Percentiles rank a stretch among this genome's conserved stretches.
Evolutionary conservation across 768 basidiomycete genomes (phyloP).

Genomic region (Calocera cornea): DNA sequence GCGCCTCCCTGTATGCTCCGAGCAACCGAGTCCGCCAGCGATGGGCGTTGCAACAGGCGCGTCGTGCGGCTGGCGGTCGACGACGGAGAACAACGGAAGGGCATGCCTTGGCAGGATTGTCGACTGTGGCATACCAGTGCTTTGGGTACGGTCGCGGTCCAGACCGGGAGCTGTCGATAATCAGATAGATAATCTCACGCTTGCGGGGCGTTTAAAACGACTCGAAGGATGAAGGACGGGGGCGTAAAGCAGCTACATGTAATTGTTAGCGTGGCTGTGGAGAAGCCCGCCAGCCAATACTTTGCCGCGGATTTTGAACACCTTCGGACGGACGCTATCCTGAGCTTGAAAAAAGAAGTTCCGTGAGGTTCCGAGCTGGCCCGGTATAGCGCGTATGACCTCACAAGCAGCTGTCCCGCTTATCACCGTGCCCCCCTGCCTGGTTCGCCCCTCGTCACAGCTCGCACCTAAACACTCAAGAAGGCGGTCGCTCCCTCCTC

Average conservation of each 20-base stretch:
- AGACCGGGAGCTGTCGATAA: background rate
- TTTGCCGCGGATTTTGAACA: background rate
- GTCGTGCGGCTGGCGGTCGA: background rate
- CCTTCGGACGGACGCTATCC: background rate
- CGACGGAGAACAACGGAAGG: background rate
- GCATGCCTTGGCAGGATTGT: background rate
- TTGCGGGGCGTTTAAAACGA: too few relatives aligned
- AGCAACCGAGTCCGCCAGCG: background rate
- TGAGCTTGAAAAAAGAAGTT: constrained; percentile 3
- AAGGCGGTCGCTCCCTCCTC: background rate
- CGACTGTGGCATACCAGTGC: background rate
- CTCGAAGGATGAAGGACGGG: background rate
- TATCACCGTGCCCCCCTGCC: background rate
- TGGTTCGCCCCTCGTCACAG: constrained; percentile 1
- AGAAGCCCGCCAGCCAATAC: background rate
- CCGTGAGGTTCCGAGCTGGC: constrained; percentile 5
- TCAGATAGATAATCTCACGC: background rate
- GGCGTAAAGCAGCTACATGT: background rate
- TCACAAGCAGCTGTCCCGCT: background rate
- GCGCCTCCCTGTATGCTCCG: background rate
- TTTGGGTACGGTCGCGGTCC: background rate
- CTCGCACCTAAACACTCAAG: background rate
- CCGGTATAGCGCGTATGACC: constrained; percentile 4
- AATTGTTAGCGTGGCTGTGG: background rate
- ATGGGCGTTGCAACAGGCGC: background rate